Conservation (phyloP, 2,329 filamentous ascomycete species). For the Cladosporium sp. region DNA sequence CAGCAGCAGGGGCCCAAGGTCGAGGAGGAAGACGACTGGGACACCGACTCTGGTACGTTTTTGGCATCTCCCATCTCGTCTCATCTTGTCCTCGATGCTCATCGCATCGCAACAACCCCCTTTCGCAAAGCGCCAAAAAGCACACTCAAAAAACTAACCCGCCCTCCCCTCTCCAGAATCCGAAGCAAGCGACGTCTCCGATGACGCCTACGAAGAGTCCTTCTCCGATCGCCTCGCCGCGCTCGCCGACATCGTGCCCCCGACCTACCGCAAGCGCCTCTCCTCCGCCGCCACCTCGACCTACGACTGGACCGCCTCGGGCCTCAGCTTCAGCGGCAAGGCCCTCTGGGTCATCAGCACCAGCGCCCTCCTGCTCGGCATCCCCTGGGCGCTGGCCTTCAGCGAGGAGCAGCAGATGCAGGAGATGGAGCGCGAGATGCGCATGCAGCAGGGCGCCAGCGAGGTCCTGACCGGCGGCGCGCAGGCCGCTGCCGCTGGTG, state of each 20-base stretch:
- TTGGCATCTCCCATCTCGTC: background rate
- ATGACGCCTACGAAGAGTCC: constrained; percentile 48
- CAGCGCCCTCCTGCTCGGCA: constrained; percentile 80
- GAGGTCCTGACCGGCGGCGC: constrained; percentile 50
- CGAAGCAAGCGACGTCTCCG: constrained; percentile 58
- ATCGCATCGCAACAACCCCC: background rate
- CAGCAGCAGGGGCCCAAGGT: constrained; percentile 58
- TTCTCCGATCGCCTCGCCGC: constrained; percentile 40
- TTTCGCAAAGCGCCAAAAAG: background rate
- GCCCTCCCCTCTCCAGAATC: constrained; percentile 59
- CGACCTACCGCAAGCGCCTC: constrained; percentile 40
- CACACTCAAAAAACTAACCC: no score
- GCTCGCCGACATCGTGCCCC: constrained; percentile 43
- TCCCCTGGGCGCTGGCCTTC: constrained; percentile 89
- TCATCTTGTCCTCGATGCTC: background rate
- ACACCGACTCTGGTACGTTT: constrained; percentile 80
- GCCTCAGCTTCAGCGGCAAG: constrained; percentile 72
- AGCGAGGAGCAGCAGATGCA: constrained; percentile 94
- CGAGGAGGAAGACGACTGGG: constrained; percentile 74
- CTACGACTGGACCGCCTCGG: constrained; percentile 55
- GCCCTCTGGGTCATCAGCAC: constrained; percentile 88
- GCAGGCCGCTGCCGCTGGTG: no score
- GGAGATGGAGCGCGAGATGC: constrained; percentile 97
- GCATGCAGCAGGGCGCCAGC: constrained; percentile 87
- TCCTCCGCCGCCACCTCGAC: constrained; percentile 45